Evolutionary conservation across 2,329 filamentous ascomycete species (phyloP).

Genomic region (Fusarium lyarnte): DNA sequence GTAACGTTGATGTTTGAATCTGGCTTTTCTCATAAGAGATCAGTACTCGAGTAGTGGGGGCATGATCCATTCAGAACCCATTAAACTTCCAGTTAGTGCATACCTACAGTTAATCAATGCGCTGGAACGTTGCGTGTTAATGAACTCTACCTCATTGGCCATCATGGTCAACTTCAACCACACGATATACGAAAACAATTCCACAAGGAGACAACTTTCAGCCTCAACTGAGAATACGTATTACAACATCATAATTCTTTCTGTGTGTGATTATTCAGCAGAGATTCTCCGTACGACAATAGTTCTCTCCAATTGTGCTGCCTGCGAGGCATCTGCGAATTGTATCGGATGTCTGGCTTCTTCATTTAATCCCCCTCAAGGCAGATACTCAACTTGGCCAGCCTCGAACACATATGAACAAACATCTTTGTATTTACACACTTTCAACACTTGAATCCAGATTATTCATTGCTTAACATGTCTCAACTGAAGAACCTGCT

Average conservation of each 20-base stretch:
- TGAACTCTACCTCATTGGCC: conserved; percentile 33
- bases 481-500: conserved; percentile 31
- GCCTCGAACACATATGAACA: background rate
- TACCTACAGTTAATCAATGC: conserved; percentile 14
- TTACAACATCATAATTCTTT: background rate
- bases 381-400: conserved; percentile 6
- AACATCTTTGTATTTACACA: background rate
- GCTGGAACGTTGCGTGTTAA: conserved; percentile 46
- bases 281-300: background rate
- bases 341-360: background rate
- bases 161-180: conserved; percentile 1
- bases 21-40: conserved; percentile 15
- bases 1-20: conserved; percentile 17
- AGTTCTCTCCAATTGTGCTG: background rate
- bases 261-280: background rate
- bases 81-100: conserved; percentile 11
- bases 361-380: background rate
- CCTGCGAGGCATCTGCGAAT: conserved; percentile 6
- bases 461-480: conserved; percentile 21
- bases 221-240: background rate
- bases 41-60: conserved; percentile 30
- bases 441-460: background rate
- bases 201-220: background rate
- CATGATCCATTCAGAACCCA: conserved; percentile 1
- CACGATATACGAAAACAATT: conserved; percentile 24